phyloP scores from a whole-genome alignment of 805 yeast species.

The Priceomyces melissophilus region DNA sequence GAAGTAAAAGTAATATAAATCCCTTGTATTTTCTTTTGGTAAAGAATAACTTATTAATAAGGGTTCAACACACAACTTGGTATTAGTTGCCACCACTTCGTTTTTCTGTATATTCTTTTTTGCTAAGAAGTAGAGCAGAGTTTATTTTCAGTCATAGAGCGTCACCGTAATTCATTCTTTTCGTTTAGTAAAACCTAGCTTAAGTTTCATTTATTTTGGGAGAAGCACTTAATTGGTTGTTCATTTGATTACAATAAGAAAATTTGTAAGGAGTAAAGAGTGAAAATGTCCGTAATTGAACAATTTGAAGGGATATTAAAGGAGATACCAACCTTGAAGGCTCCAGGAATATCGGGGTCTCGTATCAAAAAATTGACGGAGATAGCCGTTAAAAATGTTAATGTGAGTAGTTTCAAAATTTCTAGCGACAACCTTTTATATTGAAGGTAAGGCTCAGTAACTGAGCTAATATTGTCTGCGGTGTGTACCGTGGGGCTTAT shows the following conservation, averaged over 20 bases:
- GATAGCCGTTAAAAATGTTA: conserved; percentile 66
- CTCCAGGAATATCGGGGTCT: conserved; percentile 94
- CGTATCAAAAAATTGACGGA: conserved; percentile 86
- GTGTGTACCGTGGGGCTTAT: neutral
- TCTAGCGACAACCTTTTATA: neutral
- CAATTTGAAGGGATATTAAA: conserved; percentile 47
- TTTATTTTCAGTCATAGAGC: conserved; percentile 1
- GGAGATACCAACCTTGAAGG: conserved; percentile 56
- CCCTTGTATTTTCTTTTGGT: too few species aligned
- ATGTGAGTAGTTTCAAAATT: conserved; percentile 4
- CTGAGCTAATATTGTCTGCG: neutral
- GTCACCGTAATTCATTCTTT: conserved; percentile 1
- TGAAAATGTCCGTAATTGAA: conserved; percentile 38
- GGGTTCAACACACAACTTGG: too few species aligned
- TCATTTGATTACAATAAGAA: neutral
- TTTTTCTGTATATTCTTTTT: conserved; percentile 4
- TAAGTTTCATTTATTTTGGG: too few species aligned
- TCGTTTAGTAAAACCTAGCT: neutral
- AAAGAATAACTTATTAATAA: too few species aligned
- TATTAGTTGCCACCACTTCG: neutral
- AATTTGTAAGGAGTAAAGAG: conserved; percentile 6
- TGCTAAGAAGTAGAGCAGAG: conserved; percentile 5
- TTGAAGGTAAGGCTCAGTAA: neutral
- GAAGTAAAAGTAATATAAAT: too few species aligned
- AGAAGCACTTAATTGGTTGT: neutral